phyloP scores from a whole-genome alignment of 768 basidiomycete genomes.

The Panaeolus cyanescens region DNA sequence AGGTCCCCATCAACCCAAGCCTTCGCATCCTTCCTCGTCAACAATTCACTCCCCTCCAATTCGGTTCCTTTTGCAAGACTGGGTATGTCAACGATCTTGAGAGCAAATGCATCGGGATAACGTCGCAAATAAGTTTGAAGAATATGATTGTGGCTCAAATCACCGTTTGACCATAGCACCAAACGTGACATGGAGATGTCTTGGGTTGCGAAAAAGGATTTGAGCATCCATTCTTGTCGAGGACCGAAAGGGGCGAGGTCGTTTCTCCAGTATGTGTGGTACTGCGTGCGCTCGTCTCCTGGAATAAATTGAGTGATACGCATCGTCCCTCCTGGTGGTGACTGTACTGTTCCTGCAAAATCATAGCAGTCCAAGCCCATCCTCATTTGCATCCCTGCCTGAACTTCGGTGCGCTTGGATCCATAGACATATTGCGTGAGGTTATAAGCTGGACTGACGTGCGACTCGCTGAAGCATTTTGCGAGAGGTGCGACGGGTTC shows the following conservation, averaged over 20 bases:
- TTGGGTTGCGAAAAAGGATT: conserved; percentile 94
- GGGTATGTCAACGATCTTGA: conserved; percentile 69
- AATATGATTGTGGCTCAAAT: conserved; percentile 56
- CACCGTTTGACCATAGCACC: conserved; percentile 92
- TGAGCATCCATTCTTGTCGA: conserved; percentile 89
- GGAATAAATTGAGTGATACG: conserved; percentile 15
- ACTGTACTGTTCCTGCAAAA: conserved; percentile 81
- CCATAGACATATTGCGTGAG: conserved; percentile 64
- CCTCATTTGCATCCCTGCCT: conserved; percentile 78
- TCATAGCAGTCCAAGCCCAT: conserved; percentile 91
- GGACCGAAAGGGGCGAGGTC: conserved; percentile 82
- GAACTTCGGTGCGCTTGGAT: conserved; percentile 66
- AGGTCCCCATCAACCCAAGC: conserved; percentile 97
- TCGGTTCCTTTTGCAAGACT: conserved; percentile 74
- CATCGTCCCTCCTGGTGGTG: conserved; percentile 12
- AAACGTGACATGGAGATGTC: conserved; percentile 61
- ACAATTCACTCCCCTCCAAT: conserved; percentile 63
- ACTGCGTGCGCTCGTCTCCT: conserved; percentile 57
- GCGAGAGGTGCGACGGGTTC: conserved; percentile 60
- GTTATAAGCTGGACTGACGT: conserved; percentile 69
- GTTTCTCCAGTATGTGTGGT: conserved; percentile 93
- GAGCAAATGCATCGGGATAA: conserved; percentile 72
- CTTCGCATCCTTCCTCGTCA: conserved; percentile 67
- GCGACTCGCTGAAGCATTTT: conserved; percentile 71
- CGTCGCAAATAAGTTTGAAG: conserved; percentile 57